These are phyloP conservation scores for Gossypium stocksii DNA, from an alignment of 345 rosid species.

Conservation along the genomic window DNA sequence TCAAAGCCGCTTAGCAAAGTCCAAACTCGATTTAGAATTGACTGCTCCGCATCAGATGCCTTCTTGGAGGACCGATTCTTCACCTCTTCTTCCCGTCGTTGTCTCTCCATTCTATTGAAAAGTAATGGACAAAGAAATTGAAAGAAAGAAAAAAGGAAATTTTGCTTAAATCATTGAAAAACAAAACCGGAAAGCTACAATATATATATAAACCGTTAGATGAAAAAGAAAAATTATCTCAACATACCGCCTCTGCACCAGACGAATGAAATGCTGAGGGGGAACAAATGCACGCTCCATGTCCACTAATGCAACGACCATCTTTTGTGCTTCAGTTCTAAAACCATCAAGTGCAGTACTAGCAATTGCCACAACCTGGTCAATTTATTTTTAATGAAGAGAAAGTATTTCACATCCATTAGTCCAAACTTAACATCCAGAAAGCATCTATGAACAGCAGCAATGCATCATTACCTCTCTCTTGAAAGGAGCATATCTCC, in stretches of 20 bases:
- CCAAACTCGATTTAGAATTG: slow-evolving; percentile 67
- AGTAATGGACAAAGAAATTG: not conserved
- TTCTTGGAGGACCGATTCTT: slow-evolving; percentile 49
- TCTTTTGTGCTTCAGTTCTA: slow-evolving; percentile 86
- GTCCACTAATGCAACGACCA: slow-evolving; percentile 97
- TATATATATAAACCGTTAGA: not conserved
- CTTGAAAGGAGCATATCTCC: slow-evolving; percentile 96
- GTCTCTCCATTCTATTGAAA: slow-evolving; percentile 81
- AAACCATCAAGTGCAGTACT: slow-evolving; percentile 87
- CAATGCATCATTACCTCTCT: slow-evolving; percentile 59
- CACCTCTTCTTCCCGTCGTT: slow-evolving; percentile 92
- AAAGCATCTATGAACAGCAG: not conserved
- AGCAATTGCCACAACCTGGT: slow-evolving; percentile 87
- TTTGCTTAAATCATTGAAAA: not conserved
- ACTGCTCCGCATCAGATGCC: slow-evolving; percentile 70
- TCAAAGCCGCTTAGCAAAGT: slow-evolving; percentile 15
- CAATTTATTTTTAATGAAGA: not conserved
- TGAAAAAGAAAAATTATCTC: not conserved
- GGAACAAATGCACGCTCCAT: slow-evolving; percentile 99
- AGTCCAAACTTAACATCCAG: not conserved
- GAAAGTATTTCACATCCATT: not conserved
- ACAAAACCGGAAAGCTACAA: not conserved
- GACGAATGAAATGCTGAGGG: slow-evolving; percentile 97
- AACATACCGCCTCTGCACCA: slow-evolving; percentile 86
- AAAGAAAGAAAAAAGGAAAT: not conserved